A percentile compares a stretch with the other conserved stretches of the same genome.
Evolutionary conservation across 148 eudicot genomes (phyloP).

Genomic region (Rhododendron griersonianum): DNA sequence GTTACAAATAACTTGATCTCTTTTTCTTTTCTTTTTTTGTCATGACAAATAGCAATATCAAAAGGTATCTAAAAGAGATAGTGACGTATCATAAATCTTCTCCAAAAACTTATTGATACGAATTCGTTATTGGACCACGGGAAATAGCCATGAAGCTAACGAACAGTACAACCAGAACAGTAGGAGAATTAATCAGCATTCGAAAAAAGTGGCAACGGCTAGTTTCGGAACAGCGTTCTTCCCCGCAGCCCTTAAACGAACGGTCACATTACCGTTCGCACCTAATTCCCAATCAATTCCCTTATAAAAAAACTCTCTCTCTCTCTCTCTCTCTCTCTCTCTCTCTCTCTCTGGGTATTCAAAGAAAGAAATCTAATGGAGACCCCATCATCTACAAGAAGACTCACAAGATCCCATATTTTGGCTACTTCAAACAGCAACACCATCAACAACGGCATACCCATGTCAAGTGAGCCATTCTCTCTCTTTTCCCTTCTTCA

Average conservation of each 20-base stretch:
- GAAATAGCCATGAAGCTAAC: background rate
- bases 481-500: background rate
- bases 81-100: background rate
- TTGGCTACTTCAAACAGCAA: conserved; percentile 24
- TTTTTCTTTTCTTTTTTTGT: background rate
- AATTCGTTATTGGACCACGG: background rate
- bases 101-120: background rate
- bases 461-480: conserved; percentile 13
- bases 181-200: background rate
- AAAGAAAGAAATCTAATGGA: conserved; percentile 45
- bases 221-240: conserved; percentile 8
- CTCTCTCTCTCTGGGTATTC: background rate
- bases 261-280: conserved; percentile 27
- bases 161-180: background rate
- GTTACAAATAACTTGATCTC: background rate
- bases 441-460: conserved; percentile 3
- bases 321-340: conserved; percentile 1
- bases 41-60: background rate
- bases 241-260: conserved; percentile 27
- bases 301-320: conserved; percentile 19
- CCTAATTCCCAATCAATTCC: background rate
- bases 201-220: conserved; percentile 32
- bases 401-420: conserved; percentile 65
- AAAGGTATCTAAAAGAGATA: background rate
- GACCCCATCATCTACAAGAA: conserved; percentile 70